Conservation (phyloP, 805 yeast species). For the Candida berthetii region DNA sequence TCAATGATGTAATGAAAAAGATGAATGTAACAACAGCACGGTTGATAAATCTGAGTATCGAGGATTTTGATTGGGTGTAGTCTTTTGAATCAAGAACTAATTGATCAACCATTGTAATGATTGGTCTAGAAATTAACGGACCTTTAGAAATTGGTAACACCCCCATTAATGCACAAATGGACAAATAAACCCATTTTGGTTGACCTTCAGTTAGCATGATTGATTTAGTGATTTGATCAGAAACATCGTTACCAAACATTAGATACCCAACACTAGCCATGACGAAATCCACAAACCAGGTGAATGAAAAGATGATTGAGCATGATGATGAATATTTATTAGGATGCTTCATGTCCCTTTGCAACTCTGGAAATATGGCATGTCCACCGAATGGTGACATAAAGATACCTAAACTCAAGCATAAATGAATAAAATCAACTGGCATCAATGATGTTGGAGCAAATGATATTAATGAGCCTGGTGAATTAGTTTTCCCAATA, state of each 20-base stretch:
- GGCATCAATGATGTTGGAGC: conserved; percentile 40
- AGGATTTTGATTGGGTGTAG: background rate
- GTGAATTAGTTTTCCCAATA: conserved; percentile 28
- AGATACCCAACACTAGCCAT: conserved; percentile 65
- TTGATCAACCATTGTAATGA: conserved; percentile 55
- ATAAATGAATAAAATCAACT: conserved; percentile 25
- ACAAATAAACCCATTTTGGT: conserved; percentile 52
- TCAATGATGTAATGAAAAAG: conserved; percentile 44
- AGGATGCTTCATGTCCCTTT: conserved; percentile 72
- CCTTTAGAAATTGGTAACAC: conserved; percentile 71
- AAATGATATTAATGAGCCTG: conserved; percentile 49
- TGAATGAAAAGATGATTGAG: conserved; percentile 48
- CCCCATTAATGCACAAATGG: conserved; percentile 44
- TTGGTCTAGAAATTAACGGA: conserved; percentile 69
- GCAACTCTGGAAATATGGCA: conserved; percentile 74
- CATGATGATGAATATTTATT: conserved; percentile 47
- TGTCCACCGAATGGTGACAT: conserved; percentile 85
- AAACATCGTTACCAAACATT: conserved; percentile 70
- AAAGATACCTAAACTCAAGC: conserved; percentile 54
- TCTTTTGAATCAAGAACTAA: conserved; percentile 7
- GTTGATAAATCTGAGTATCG: conserved; percentile 7
- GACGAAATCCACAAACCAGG: conserved; percentile 50
- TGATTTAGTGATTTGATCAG: conserved; percentile 75
- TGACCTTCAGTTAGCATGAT: conserved; percentile 60
- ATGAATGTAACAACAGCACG: conserved; percentile 17